Conservation (phyloP, 2,329 filamentous ascomycete genomes). For the Camillea tinctor region DNA sequence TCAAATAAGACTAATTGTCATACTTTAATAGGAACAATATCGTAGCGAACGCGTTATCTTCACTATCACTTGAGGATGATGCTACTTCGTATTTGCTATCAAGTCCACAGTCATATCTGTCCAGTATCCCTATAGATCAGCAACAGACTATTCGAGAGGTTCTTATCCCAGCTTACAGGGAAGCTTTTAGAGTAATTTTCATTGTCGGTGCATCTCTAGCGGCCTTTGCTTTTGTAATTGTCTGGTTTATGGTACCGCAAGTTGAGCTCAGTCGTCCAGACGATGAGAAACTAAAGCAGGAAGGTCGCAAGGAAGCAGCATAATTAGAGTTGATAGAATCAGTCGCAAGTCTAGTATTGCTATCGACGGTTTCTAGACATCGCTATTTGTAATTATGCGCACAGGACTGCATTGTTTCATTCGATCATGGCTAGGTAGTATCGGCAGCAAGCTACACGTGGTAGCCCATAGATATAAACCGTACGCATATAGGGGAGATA, state of each 20-base stretch:
- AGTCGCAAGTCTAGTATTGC: no score
- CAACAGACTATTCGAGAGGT: constrained; percentile 30
- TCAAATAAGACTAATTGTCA: background rate
- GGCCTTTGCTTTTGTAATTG: constrained; percentile 36
- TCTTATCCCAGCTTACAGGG: constrained; percentile 37
- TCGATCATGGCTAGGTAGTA: no score
- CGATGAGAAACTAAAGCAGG: constrained; percentile 31
- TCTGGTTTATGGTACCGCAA: constrained; percentile 41
- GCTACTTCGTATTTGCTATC: constrained; percentile 29
- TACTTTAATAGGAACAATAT: constrained; percentile 36
- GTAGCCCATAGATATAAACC: no score
- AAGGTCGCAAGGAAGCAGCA: constrained; percentile 11
- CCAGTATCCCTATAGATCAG: constrained; percentile 27
- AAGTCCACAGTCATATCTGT: constrained; percentile 35
- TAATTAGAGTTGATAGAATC: background rate
- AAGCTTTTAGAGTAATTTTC: constrained; percentile 40
- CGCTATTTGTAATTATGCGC: no score
- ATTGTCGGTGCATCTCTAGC: constrained; percentile 36
- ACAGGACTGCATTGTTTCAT: no score
- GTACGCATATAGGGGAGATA: no score
- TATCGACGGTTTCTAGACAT: no score
- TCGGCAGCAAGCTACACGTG: no score
- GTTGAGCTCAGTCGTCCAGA: constrained; percentile 38
- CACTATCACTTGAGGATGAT: constrained; percentile 23
- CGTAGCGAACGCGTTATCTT: constrained; percentile 29